Evolutionary conservation across 352 stramenopile species (phyloP).

Genomic region (Pythium dissimile): DNA sequence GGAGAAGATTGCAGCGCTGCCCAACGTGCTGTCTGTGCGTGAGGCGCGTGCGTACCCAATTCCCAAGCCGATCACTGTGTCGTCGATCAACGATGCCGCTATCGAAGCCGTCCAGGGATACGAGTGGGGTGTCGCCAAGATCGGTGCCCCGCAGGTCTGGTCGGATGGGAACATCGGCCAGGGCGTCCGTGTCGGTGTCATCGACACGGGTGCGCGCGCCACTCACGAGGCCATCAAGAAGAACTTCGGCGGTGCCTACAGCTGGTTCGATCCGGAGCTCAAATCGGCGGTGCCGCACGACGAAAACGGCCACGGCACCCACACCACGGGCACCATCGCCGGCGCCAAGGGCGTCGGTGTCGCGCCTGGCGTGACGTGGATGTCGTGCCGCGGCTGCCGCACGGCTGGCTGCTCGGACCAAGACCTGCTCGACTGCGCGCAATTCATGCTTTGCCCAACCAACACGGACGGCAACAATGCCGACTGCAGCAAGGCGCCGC

Average conservation of each 20-base stretch:
- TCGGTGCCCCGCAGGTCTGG: constrained; percentile 26
- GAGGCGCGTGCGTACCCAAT: constrained; percentile 10
- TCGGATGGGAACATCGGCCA: constrained; percentile 19
- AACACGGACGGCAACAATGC: constrained; percentile 18
- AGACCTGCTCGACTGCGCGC: constrained; percentile 18
- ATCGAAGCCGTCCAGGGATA: constrained; percentile 1
- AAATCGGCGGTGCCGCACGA: constrained; percentile 9
- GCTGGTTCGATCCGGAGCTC: constrained; percentile 29
- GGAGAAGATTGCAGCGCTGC: constrained; percentile 16
- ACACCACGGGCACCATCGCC: constrained; percentile 10
- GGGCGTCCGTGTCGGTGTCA: constrained; percentile 22
- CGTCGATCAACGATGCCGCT: neutral
- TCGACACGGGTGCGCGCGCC: constrained; percentile 25
- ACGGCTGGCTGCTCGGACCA: constrained; percentile 11
- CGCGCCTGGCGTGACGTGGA: constrained; percentile 1
- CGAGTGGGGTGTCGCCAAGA: constrained; percentile 26
- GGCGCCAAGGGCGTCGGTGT: neutral
- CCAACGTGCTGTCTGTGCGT: constrained; percentile 11
- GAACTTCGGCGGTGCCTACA: constrained; percentile 23
- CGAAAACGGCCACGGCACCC: constrained; percentile 8
- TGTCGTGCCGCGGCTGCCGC: constrained; percentile 24
- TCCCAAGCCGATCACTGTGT: neutral
- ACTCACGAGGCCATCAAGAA: constrained; percentile 25
- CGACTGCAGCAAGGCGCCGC: constrained; percentile 18
- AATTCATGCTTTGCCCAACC: constrained; percentile 30